A percentile compares a stretch with the other conserved stretches of the same genome.
phyloP scores from a whole-genome alignment of 176 grass and related monocot species.

The Aegilops umbellulata region DNA sequence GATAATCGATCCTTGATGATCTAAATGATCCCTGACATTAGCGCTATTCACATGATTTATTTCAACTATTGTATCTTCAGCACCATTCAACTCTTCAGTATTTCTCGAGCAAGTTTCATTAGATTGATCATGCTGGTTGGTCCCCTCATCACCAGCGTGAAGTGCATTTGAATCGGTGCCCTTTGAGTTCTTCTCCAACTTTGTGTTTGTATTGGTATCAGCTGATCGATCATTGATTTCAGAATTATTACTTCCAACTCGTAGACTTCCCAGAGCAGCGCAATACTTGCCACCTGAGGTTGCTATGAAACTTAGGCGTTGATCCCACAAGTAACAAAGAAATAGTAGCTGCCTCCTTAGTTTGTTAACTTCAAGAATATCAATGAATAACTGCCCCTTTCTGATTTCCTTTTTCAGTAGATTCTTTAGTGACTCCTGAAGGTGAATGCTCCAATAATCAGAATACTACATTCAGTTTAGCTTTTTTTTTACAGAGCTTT shows the following conservation, averaged over 20 bases:
- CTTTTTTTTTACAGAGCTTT: slow-evolving; percentile 12
- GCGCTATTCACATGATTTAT: slow-evolving; percentile 35
- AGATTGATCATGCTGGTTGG: slow-evolving; percentile 25
- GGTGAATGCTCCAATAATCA: slow-evolving; percentile 35
- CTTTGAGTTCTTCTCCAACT: slow-evolving; percentile 33
- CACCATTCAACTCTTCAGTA: slow-evolving; percentile 15
- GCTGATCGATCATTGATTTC: slow-evolving; percentile 34
- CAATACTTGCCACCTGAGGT: slow-evolving; percentile 53
- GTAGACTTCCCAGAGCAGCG: slow-evolving; percentile 42
- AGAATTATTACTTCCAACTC: slow-evolving; percentile 46
- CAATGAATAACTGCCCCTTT: slow-evolving; percentile 58
- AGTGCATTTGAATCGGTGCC: slow-evolving; percentile 35
- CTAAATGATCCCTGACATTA: slow-evolving; percentile 42
- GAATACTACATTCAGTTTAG: slow-evolving; percentile 4
- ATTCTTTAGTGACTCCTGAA: slow-evolving; percentile 72
- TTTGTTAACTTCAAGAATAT: slow-evolving; percentile 97
- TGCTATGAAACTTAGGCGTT: slow-evolving; percentile 62
- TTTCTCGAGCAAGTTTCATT: slow-evolving; percentile 31
- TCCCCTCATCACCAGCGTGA: slow-evolving; percentile 23
- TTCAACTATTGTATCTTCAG: slow-evolving; percentile 29
- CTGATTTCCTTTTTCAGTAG: slow-evolving; percentile 62
- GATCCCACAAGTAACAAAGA: slow-evolving; percentile 94
- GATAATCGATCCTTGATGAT: slow-evolving; percentile 42
- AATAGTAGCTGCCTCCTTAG: slow-evolving; percentile 72
- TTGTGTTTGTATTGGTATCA: slow-evolving; percentile 32